Conservation (phyloP, 2,329 filamentous ascomycete species). For the Fusarium marasasianum region DNA sequence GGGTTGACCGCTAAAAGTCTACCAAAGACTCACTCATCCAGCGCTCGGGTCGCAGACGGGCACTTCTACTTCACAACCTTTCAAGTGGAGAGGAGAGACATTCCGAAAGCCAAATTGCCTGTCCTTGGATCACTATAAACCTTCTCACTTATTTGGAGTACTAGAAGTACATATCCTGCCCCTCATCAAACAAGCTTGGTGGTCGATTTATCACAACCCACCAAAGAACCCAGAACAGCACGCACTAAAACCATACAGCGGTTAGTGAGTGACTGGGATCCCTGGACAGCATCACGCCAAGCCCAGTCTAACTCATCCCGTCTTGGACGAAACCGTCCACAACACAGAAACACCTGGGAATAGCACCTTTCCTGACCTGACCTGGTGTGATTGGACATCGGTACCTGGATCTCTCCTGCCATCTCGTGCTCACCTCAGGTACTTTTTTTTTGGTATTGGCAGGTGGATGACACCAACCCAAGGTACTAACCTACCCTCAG, state of each 20-base stretch:
- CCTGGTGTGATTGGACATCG: constrained; percentile 14
- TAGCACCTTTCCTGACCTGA: constrained; percentile 21
- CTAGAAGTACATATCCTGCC: not conserved
- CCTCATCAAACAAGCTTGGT: not conserved
- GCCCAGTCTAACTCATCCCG: constrained; percentile 23
- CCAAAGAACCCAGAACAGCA: not conserved
- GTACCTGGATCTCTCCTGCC: constrained; percentile 15
- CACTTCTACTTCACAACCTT: not conserved
- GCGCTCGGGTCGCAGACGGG: not conserved
- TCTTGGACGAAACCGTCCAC: constrained; percentile 29
- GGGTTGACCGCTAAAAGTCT: constrained; percentile 1
- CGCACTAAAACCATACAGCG: not conserved
- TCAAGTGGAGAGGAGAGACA: not conserved
- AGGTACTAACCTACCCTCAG: no score
- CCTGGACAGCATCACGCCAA: constrained; percentile 27
- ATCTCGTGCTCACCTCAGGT: constrained; percentile 9
- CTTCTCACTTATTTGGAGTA: not conserved
- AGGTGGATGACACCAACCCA: not conserved
- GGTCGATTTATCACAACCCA: not conserved
- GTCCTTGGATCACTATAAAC: not conserved
- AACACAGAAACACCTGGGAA: constrained; percentile 23
- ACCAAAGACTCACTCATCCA: constrained; percentile 1
- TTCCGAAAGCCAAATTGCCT: not conserved
- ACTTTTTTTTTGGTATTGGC: constrained; percentile 4
- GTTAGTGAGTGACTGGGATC: constrained; percentile 17